phyloP scores from a whole-genome alignment of 441 rosid species.

The Arabidopsis hybrid region DNA sequence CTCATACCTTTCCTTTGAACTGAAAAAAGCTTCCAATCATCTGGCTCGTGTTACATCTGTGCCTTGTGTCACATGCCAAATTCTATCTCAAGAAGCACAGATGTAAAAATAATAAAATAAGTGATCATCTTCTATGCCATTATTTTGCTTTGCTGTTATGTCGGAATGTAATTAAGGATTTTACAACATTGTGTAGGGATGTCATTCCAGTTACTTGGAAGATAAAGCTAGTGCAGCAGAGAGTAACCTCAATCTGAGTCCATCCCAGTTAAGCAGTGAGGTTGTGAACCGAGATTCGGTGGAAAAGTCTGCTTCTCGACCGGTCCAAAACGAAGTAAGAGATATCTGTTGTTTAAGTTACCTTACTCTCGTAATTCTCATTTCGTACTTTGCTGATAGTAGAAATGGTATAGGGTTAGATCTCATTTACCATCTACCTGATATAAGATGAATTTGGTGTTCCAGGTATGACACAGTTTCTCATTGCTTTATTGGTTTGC shows the following conservation, averaged over 20 bases:
- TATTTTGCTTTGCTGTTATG: background rate
- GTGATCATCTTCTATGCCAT: background rate
- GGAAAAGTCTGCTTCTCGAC: slow-evolving; percentile 48
- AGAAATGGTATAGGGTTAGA: background rate
- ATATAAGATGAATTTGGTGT: slow-evolving; percentile 22
- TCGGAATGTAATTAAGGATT: slow-evolving; percentile 5
- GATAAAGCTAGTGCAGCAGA: slow-evolving; percentile 51
- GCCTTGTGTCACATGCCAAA: background rate
- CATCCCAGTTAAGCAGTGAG: slow-evolving; percentile 50
- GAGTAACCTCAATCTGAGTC: slow-evolving; percentile 47
- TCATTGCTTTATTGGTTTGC: slow-evolving; percentile 24
- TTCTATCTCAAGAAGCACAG: background rate
- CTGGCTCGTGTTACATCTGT: background rate
- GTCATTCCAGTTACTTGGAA: slow-evolving; percentile 57
- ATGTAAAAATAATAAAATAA: background rate
- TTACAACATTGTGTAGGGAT: slow-evolving; percentile 55
- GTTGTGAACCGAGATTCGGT: slow-evolving; percentile 43
- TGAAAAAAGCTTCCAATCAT: background rate
- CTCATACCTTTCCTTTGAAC: slow-evolving; percentile 3
- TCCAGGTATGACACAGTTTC: slow-evolving; percentile 20
- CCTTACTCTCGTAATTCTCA: slow-evolving; percentile 1
- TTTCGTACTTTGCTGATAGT: background rate
- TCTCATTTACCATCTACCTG: slow-evolving; percentile 1
- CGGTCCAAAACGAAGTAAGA: slow-evolving; percentile 53
- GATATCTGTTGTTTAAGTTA: background rate